A percentile compares a stretch with the other conserved stretches of the same genome.
phyloP scores from a whole-genome alignment of 2,329 filamentous ascomycete genomes.

The Arthrobotrys sinensis region DNA sequence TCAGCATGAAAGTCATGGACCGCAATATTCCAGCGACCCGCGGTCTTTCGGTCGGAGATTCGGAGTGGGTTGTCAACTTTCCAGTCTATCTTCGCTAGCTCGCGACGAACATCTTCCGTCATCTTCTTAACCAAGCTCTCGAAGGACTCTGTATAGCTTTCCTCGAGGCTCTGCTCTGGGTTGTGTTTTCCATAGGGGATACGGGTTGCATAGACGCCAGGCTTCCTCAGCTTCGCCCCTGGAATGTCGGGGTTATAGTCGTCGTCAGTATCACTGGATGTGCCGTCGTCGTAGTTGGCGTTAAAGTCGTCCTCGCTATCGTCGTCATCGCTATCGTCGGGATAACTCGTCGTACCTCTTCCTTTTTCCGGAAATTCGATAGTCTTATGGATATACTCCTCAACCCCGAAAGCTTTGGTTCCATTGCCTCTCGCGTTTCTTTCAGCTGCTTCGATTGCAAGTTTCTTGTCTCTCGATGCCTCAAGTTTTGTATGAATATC shows the following conservation, averaged over 20 bases:
- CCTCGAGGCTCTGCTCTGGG: neutral
- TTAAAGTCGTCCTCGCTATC: neutral
- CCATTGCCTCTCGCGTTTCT: neutral
- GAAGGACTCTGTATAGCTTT: neutral
- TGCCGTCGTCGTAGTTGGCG: neutral
- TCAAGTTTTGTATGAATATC: neutral
- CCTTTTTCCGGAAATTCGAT: neutral
- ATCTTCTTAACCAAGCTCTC: neutral
- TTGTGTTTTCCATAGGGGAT: neutral
- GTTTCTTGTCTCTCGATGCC: neutral
- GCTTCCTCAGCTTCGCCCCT: neutral
- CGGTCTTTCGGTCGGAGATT: neutral
- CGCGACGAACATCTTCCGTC: neutral
- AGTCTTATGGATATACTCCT: no score
- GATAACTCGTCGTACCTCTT: neutral
- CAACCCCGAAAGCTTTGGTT: no score
- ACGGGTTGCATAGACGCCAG: neutral
- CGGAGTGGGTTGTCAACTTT: neutral
- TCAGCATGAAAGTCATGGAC: constrained; percentile 20
- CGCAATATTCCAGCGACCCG: neutral
- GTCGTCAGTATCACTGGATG: neutral
- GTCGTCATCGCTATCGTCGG: neutral
- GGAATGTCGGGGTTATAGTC: neutral
- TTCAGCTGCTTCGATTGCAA: neutral
- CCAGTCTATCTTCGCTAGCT: neutral